Conservation (phyloP, 208 protist species). For the Trypanosoma platydactyli region DNA sequence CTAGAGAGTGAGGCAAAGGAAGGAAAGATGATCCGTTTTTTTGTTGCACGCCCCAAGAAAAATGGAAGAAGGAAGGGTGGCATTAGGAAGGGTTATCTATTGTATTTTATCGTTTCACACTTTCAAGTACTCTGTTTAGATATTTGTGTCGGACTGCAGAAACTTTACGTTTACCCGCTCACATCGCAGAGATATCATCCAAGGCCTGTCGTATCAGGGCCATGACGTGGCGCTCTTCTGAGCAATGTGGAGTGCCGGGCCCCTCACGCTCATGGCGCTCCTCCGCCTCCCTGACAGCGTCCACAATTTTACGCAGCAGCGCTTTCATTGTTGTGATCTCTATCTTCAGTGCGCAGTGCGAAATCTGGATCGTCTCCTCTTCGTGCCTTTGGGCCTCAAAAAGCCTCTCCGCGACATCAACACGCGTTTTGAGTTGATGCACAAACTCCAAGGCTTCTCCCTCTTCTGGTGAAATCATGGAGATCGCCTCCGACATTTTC, state of each 20-base stretch:
- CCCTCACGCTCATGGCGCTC: constrained; percentile 28
- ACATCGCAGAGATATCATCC: constrained; percentile 24
- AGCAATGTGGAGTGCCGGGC: constrained; percentile 15
- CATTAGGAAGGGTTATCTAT: too few species aligned
- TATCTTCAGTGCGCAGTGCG: constrained; percentile 45
- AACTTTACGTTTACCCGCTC: neutral
- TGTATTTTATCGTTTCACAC: too few species aligned
- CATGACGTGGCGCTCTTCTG: constrained; percentile 33
- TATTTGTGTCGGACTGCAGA: constrained; percentile 3
- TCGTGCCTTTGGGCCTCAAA: constrained; percentile 63
- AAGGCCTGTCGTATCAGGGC: constrained; percentile 28
- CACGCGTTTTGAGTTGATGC: constrained; percentile 39
- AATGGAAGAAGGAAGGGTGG: too few species aligned
- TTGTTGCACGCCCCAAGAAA: too few species aligned
- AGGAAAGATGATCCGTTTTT: too few species aligned
- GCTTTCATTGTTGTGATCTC: constrained; percentile 57
- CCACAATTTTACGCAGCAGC: constrained; percentile 30
- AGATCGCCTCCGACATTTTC: constrained; percentile 21
- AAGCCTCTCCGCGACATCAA: constrained; percentile 46
- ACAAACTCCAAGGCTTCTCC: constrained; percentile 43
- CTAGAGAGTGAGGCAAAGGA: too few species aligned
- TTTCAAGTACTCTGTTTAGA: too few species aligned
- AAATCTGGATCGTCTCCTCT: constrained; percentile 64
- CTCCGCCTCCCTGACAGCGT: constrained; percentile 29
- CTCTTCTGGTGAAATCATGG: constrained; percentile 20